Evolutionary conservation across 768 basidiomycete genomes (phyloP).

Genomic region (Tylopilus balloui): DNA sequence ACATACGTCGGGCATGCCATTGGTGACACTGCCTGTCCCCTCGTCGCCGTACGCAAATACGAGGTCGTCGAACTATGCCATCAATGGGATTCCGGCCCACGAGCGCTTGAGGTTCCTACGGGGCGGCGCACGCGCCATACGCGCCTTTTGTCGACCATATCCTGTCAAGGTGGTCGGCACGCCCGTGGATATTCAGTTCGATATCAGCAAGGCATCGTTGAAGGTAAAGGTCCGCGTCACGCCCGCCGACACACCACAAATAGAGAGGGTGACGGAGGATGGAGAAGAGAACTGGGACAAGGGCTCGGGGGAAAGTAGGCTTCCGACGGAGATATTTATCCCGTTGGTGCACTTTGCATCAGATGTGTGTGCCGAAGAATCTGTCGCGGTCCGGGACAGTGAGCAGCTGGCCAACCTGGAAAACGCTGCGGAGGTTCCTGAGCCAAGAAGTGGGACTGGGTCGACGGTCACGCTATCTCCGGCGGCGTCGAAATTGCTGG

Average conservation of each 20-base stretch:
- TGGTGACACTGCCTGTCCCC: constrained; percentile 17
- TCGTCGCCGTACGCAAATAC: constrained; percentile 13
- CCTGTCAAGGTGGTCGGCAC: constrained; percentile 71
- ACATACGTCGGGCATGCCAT: constrained; percentile 15
- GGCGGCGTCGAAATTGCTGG: constrained; percentile 1
- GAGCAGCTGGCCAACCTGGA: not conserved
- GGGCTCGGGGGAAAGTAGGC: constrained; percentile 25
- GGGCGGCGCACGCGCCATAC: constrained; percentile 78
- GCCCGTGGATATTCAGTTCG: constrained; percentile 65
- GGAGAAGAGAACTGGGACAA: not conserved
- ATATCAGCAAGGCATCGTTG: constrained; percentile 67
- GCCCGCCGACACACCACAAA: constrained; percentile 46
- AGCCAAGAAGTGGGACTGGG: not conserved
- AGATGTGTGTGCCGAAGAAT: constrained; percentile 27
- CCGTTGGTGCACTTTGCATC: constrained; percentile 87
- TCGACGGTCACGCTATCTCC: constrained; percentile 18
- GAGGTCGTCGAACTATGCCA: not conserved
- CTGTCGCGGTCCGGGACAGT: constrained; percentile 3
- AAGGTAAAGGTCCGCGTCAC: constrained; percentile 62
- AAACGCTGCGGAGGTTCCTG: not conserved
- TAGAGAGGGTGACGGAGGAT: not conserved
- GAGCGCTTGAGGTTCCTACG: constrained; percentile 61
- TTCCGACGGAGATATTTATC: constrained; percentile 86
- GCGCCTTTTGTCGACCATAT: constrained; percentile 83
- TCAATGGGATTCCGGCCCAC: not conserved